Percentiles rank a stretch among this genome's conserved stretches.
Conservation (phyloP, 148 eudicot genomes). For the Vaccinium myrtillus region DNA sequence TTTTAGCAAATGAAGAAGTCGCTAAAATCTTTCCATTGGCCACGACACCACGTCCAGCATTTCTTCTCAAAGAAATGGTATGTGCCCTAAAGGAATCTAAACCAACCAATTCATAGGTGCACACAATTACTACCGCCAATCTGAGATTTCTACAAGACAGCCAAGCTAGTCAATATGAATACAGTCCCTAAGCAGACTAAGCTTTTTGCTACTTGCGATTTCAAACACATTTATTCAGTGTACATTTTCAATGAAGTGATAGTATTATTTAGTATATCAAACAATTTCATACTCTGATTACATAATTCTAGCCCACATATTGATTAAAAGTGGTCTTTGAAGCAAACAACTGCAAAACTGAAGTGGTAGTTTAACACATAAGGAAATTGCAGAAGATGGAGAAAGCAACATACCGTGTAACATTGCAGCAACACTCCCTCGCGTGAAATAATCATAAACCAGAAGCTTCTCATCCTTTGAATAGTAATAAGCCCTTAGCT, state of each 20-base stretch:
- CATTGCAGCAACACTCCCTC: constrained; percentile 73
- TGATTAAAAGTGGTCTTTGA: not conserved
- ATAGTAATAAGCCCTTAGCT: constrained; percentile 87
- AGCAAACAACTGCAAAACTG: not conserved
- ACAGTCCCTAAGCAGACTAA: not conserved
- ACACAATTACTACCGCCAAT: not conserved
- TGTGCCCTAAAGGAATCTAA: not conserved
- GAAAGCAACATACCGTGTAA: constrained; percentile 65
- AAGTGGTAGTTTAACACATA: not conserved
- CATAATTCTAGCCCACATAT: not conserved
- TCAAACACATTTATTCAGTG: not conserved
- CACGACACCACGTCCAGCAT: not conserved
- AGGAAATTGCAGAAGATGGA: constrained; percentile 7
- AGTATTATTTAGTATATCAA: too few species aligned
- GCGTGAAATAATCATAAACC: constrained; percentile 69
- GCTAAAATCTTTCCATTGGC: not conserved
- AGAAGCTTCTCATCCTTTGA: constrained; percentile 92
- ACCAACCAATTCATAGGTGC: not conserved
- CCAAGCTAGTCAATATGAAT: not conserved
- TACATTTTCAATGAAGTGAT: not conserved
- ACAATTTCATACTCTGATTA: not conserved
- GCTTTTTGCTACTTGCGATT: not conserved
- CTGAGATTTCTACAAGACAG: not conserved
- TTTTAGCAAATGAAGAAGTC: too few species aligned
- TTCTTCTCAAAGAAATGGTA: not conserved